phyloP scores from a whole-genome alignment of 306 rosid genomes.

The Oxytropis ochrocephala region DNA sequence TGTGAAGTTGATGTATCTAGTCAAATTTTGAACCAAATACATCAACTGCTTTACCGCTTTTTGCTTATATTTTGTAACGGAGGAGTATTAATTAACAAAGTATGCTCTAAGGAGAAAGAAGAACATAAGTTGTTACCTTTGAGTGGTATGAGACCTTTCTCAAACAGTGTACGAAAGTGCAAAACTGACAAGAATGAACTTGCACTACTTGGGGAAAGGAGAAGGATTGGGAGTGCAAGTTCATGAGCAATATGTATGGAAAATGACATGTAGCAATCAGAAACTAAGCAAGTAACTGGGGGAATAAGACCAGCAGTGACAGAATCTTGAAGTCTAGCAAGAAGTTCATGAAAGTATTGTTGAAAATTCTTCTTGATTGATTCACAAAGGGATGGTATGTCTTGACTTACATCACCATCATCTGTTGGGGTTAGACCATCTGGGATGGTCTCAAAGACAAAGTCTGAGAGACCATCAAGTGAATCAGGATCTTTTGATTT shows the following conservation, averaged over 20 bases:
- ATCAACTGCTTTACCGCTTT: too few relatives aligned
- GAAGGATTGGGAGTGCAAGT: not conserved
- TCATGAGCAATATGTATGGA: not conserved
- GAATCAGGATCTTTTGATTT: not conserved
- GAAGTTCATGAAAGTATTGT: not conserved
- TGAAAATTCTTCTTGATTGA: not conserved
- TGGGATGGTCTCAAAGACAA: not conserved
- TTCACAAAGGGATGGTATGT: slow-evolving; percentile 4
- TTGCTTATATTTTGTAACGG: too few relatives aligned
- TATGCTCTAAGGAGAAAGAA: not conserved
- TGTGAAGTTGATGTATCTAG: too few relatives aligned
- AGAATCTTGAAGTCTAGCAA: slow-evolving; percentile 5
- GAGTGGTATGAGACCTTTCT: slow-evolving; percentile 19
- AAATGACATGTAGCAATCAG: not conserved
- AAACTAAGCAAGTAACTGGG: slow-evolving; percentile 1
- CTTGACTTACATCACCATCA: slow-evolving; percentile 7
- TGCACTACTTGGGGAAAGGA: not conserved
- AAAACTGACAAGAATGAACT: not conserved
- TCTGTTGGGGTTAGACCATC: slow-evolving; percentile 6
- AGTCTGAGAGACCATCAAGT: not conserved
- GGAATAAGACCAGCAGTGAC: not conserved
- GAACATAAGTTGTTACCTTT: slow-evolving; percentile 17
- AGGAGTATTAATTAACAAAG: too few relatives aligned
- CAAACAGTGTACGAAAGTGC: not conserved
- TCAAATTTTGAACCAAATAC: too few relatives aligned